These are phyloP conservation scores for Cladosporium velox DNA, from an alignment of 2,329 filamentous ascomycete genomes.

Conservation along the genomic window DNA sequence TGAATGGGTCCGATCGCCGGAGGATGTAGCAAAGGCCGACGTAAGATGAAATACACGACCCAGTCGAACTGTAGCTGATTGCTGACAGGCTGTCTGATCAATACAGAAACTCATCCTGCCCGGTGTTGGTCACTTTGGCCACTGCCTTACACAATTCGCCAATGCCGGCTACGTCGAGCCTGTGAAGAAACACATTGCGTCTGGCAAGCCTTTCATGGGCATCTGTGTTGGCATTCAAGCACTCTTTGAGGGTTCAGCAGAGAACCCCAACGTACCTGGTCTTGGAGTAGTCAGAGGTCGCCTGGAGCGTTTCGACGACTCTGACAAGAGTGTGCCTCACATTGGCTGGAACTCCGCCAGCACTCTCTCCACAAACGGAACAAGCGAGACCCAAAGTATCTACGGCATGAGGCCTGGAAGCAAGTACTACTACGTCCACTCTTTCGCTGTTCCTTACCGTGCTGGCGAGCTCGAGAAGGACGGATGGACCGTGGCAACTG, in stretches of 20 bases:
- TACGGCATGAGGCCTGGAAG: constrained; percentile 78
- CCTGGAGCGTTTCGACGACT: constrained; percentile 75
- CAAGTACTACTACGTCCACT: constrained; percentile 99
- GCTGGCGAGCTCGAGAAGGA: constrained; percentile 72
- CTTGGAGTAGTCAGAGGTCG: constrained; percentile 71
- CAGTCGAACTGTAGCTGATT: constrained; percentile 31
- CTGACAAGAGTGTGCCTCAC: constrained; percentile 88
- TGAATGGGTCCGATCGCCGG: constrained; percentile 84
- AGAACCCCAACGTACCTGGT: constrained; percentile 71
- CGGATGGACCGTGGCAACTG: constrained; percentile 92
- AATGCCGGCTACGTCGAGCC: constrained; percentile 81
- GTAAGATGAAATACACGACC: constrained; percentile 49
- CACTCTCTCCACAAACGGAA: constrained; percentile 49
- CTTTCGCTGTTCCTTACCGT: constrained; percentile 79
- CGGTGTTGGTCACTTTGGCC: constrained; percentile 95
- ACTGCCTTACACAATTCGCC: constrained; percentile 84
- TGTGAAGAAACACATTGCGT: constrained; percentile 76
- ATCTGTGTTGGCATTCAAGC: constrained; percentile 95
- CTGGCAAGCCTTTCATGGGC: constrained; percentile 96
- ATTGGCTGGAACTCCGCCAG: constrained; percentile 97
- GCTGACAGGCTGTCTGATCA: constrained; percentile 31
- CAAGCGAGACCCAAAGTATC: constrained; percentile 56
- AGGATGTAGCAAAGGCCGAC: constrained; percentile 81
- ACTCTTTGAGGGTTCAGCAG: constrained; percentile 81
- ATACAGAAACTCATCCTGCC: constrained; percentile 86